Base-by-base conservation (phyloP, 2,329 filamentous ascomycete genomes). In the Blumeria hordei region DNA sequence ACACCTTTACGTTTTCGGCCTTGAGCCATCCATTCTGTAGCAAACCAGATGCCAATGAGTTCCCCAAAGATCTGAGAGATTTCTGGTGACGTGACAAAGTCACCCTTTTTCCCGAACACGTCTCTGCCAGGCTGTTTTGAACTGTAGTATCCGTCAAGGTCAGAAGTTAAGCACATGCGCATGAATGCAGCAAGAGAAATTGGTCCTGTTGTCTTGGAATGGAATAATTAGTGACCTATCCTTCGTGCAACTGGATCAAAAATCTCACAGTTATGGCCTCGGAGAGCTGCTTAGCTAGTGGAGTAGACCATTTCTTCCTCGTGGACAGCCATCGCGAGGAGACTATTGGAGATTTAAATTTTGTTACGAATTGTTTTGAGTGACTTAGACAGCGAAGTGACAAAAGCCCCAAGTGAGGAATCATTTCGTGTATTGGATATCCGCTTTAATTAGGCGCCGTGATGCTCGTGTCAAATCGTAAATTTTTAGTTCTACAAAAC, bases 1-100 rank as follows among this genome's bases (percentile, higher is more conserved):
- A 95, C 80, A 32, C 85, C 86, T 34, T 75, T 72, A 58, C 71
- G 77, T 55, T 77, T 83, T 57, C 74, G 75, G 14, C 88, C 88
- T 67, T 98, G 92, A 43, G 84, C 83, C 67, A 96, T 85, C 90
- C 92, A 98, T 72, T 98, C 92, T 44, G 90, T 81, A 54, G 96
- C 82, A 58, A 94, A 81, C 92, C 92, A 98, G 62, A 98, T 78
- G 4, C 87, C 92, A 56, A 96, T 74, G 33, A 98, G 74, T 69
- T 98, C 92, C 28, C 92, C 92, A 69, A 98, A 98, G 11, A 96
- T 77, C 66, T 96, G 92, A 0, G 88, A 95, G 62, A 98, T 96
- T 68, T 98, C 92, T 0, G 92, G 92, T 0, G 88, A 95, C 0
- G 92, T 98, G 54, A 96, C 83, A 65, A 98, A 98, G 68, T 98